Conservation (phyloP, 2,329 filamentous ascomycete genomes). For the Alternaria dauci region DNA sequence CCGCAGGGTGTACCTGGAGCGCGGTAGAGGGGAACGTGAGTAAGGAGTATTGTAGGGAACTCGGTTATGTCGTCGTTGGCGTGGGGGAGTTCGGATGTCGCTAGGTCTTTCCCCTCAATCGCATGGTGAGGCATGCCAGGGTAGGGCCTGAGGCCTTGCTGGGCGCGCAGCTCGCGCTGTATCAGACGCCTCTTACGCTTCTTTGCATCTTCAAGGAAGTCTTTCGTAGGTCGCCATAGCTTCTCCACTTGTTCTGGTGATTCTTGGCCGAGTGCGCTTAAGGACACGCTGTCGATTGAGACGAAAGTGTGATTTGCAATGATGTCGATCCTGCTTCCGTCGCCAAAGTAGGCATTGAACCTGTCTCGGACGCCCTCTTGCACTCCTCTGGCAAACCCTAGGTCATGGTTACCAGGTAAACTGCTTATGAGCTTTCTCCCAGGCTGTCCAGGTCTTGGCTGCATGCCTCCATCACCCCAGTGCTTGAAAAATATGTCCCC, state of each 20-base stretch:
- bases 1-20: slow-evolving; percentile 86
- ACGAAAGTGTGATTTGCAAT: slow-evolving; percentile 96
- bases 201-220: slow-evolving; percentile 76
- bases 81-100: slow-evolving; percentile 41
- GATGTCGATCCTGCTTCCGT: slow-evolving; percentile 88
- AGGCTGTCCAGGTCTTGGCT: slow-evolving; percentile 66
- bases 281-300: slow-evolving; percentile 85
- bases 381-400: slow-evolving; percentile 88
- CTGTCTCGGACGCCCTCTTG: slow-evolving; percentile 81
- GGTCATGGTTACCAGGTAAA: slow-evolving; percentile 92
- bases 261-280: slow-evolving; percentile 74
- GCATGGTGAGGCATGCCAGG: slow-evolving; percentile 66
- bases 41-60: slow-evolving; percentile 87
- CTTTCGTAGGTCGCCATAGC: slow-evolving; percentile 78
- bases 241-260: slow-evolving; percentile 61
- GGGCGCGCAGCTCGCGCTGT: slow-evolving; percentile 71
- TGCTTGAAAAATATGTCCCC: slow-evolving; percentile 81
- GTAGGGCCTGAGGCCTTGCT: slow-evolving; percentile 67
- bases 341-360: slow-evolving; percentile 88
- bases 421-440: slow-evolving; percentile 83
- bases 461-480: slow-evolving; percentile 67
- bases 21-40: slow-evolving; percentile 90
- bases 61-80: slow-evolving; percentile 61
- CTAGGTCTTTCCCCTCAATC: slow-evolving; percentile 62
- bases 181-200: slow-evolving; percentile 72